Conservation (phyloP, 768 basidiomycete genomes). For the Postia placenta region DNA sequence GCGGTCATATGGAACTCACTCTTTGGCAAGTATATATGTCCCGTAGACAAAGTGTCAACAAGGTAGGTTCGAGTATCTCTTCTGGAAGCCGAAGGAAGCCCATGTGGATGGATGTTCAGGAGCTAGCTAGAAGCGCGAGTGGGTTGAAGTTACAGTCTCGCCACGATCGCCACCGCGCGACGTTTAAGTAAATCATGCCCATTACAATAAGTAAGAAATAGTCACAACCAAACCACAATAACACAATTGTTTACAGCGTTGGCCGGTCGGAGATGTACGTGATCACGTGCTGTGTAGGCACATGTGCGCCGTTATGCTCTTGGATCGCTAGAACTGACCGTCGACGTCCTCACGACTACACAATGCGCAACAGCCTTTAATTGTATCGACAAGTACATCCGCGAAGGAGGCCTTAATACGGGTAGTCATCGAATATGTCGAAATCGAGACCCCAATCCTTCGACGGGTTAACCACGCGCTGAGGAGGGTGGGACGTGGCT, state of each 20-base stretch:
- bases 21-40: neutral
- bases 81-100: neutral
- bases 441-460: slow-evolving; percentile 51
- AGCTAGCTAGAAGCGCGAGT: too few relatives aligned
- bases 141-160: too few relatives aligned
- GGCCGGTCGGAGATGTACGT: neutral
- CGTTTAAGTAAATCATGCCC: neutral
- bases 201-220: neutral
- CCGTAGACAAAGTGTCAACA: neutral
- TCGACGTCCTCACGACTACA: neutral
- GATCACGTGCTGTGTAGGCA: neutral
- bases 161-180: neutral
- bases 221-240: neutral
- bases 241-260: neutral
- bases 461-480: slow-evolving; percentile 54
- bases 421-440: slow-evolving; percentile 54
- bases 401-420: neutral
- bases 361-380: neutral
- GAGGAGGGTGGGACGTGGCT: slow-evolving; percentile 47
- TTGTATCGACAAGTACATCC: neutral
- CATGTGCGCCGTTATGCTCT: too few relatives aligned
- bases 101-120: neutral
- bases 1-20: neutral
- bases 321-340: neutral
- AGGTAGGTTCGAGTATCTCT: neutral